Base-by-base conservation (phyloP, 1,139 yeast genomes). In the Pichia kudriavzevii region DNA sequence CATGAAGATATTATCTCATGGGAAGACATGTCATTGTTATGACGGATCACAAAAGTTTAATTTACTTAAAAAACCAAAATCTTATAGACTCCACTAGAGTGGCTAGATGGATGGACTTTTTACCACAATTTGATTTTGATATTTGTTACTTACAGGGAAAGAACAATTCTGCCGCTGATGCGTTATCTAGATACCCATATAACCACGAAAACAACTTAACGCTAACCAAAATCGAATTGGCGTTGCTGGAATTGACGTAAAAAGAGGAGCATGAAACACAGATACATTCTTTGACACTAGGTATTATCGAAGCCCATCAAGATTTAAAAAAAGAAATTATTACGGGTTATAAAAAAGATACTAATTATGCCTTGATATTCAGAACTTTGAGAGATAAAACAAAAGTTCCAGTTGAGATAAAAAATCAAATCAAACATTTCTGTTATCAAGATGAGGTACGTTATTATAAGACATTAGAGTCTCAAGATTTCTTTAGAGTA, bases 71-170 rank as follows among this genome's bases (percentile, higher is more conserved):
- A 15, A 11, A 22, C 15, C 38, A 32, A 23, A 27, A 30, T 23
- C 16, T 30, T 10, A 31, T 26, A 4, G 28, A 30, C 22, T 19
- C 20, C 3, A 13, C 28, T 6, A 16, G 34, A 22, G 34, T 30
- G 4, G 28, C 38, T 7, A 22, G 34, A 26, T 34, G 38, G 31
- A 15, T 34, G 14, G 38, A 34, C 27, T 30, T 17, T 26, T 19
- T 34, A 10, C n/a, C 30, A 4, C 22, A 29, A 5, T 29, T 18
- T 18, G 35, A 30, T 19, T 35, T 35, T 12, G 25, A 19, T 6
- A 31, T 35, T 18, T 11, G 28, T 16, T 31, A 31, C 7, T 21
- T 35, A 12, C 22, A 12, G 7, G 28, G 36, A 6, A 4, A 15
- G 11, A 15, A n/a, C 4, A 28, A 28, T 17, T 13, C 20, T 13